phyloP scores from a whole-genome alignment of 1,284 basidiomycete genomes.

The Singerocomus inundabilis region DNA sequence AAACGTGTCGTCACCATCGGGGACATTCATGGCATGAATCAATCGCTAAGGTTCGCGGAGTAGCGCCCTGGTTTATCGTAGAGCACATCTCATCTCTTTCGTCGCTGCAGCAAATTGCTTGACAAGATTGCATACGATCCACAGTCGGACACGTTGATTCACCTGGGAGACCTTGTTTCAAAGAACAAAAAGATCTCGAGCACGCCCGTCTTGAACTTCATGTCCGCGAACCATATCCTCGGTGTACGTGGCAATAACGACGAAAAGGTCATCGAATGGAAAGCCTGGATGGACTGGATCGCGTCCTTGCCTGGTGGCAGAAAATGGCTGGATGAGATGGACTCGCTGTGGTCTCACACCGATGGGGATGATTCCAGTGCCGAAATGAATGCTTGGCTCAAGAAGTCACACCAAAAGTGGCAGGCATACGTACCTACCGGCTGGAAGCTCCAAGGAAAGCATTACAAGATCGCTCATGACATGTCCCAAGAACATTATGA shows the following conservation, averaged over 20 bases:
- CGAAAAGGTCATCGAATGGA: conserved; percentile 85
- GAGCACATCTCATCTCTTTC: not conserved
- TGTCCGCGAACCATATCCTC: conserved; percentile 57
- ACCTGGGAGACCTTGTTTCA: conserved; percentile 78
- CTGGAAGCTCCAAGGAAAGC: conserved; percentile 74
- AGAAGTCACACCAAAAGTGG: conserved; percentile 41
- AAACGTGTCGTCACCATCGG: conserved; percentile 72
- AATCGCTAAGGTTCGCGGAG: conserved; percentile 58
- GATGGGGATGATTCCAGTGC: conserved; percentile 37
- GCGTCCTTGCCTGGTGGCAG: conserved; percentile 43
- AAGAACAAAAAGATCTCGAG: conserved; percentile 58
- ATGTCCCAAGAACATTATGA: conserved; percentile 59
- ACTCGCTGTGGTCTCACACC: conserved; percentile 40
- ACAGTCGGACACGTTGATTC: conserved; percentile 65
- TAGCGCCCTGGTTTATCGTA: not conserved
- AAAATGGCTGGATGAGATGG: conserved; percentile 49
- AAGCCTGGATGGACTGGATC: conserved; percentile 76
- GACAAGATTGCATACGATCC: conserved; percentile 57
- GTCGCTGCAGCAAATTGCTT: conserved; percentile 54
- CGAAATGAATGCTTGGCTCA: conserved; percentile 26
- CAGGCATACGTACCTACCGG: conserved; percentile 54
- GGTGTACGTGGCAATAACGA: conserved; percentile 93
- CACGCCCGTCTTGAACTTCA: conserved; percentile 60
- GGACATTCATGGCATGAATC: conserved; percentile 81
- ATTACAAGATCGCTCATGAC: conserved; percentile 69